These are phyloP conservation scores for Beauveria sp. DNA, from an alignment of 2,329 filamentous ascomycete species.

Conservation along the genomic window DNA sequence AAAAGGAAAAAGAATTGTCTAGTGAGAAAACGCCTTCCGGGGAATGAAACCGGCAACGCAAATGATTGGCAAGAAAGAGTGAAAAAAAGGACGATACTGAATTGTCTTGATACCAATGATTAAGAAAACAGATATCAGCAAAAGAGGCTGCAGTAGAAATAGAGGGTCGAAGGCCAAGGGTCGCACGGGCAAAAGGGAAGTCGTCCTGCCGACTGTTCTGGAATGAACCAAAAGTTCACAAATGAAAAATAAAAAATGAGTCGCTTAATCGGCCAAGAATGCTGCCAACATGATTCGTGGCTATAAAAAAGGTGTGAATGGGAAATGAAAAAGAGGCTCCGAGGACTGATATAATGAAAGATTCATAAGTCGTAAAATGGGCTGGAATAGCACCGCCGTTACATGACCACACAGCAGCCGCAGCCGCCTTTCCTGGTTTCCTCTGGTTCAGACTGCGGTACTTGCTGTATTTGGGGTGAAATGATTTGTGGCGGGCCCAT, in stretches of 20 bases:
- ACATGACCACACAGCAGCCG: conserved; percentile 47
- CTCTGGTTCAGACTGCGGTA: conserved; percentile 21
- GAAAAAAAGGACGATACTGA: neutral
- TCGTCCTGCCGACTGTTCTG: neutral
- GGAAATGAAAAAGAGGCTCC: conserved; percentile 10
- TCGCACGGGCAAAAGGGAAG: neutral
- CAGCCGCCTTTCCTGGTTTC: conserved; percentile 35
- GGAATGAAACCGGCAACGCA: neutral
- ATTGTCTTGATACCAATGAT: neutral
- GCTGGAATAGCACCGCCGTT: conserved; percentile 15
- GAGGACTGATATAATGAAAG: conserved; percentile 6
- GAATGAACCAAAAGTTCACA: conserved; percentile 8
- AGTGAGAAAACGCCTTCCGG: neutral
- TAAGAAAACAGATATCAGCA: conserved; percentile 1
- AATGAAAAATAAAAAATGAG: conserved; percentile 4
- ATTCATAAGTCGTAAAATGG: conserved; percentile 18
- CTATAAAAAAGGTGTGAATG: neutral
- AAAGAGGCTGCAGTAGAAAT: neutral
- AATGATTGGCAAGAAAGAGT: neutral
- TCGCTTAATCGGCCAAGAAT: conserved; percentile 4
- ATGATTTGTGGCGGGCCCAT: conserved; percentile 13
- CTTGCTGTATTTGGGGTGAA: conserved; percentile 16
- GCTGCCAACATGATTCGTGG: neutral
- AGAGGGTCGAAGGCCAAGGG: neutral
- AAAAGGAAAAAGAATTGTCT: neutral